Evolutionary conservation across 164 flowering plant genomes (phyloP), one percentile per base, ranked within the genome.

Genomic region (Umbellularia californica): DNA sequence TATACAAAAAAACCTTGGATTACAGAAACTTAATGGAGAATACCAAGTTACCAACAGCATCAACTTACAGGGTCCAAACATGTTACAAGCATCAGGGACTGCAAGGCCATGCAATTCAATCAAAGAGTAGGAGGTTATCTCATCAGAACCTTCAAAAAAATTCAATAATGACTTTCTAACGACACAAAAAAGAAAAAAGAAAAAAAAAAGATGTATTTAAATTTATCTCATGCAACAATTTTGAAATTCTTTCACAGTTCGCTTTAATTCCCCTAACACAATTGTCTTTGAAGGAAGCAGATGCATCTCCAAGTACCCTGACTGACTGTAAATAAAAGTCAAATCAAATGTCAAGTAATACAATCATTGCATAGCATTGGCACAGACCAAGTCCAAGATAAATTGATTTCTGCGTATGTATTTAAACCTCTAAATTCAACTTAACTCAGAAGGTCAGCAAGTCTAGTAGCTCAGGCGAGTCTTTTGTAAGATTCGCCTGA

Each of bases 1-100:
- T 13, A 7, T 55, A 2, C n/a, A 0, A 64, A 10, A 64, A 11
- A 77, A 11, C 5, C 63, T 22, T 30, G 22, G 9, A 30, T 41
- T n/a, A 22, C 63, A 23, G 28, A 50, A 72, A 20, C n/a, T 30
- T 11, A 19, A 33, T 52, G 17, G 23, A 52, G 55, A 52, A 50
- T 69, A 22, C 65, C 50, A 22, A 55, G 72, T 52, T 65, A 27
- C 22, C 9, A 74, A 72, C 23, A 75, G 60, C 35, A 12, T 10
- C 73, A 72, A 83, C 98, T 92, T 89, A 95, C 99, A 65, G 97
- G 98, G 77, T 92, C 93, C 87, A 93, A 85, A 68, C 95, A 86
- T 52, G 97, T 93, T 70, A 95, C 97, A 72, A 95, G 97, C 99
- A 95, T 95, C 65, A 95, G 88, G 24, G 98, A 95, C 99, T 93